phyloP scores from a whole-genome alignment of 495 filamentous ascomycete genomes.

The Amniculicola lignicola region DNA sequence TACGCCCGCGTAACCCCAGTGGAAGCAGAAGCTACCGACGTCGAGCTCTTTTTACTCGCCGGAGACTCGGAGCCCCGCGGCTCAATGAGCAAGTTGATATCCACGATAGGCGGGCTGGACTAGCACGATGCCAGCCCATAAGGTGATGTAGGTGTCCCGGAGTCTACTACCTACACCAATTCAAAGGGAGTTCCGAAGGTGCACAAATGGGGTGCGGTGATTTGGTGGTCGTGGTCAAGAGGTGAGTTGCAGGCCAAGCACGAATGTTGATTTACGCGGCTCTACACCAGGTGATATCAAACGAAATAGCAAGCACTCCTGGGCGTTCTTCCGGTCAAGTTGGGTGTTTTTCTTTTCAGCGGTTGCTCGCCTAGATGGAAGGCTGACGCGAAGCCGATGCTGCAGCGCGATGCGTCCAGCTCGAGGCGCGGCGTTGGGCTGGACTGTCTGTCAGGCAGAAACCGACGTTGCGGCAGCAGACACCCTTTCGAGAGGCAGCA shows the following conservation, averaged over 20 bases:
- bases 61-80: slow-evolving; percentile 73
- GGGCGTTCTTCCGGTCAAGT: slow-evolving; percentile 23
- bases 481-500: slow-evolving; percentile 14
- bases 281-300: no score
- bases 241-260: neutral
- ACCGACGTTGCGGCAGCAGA: slow-evolving; percentile 10
- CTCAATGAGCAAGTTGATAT: slow-evolving; percentile 82
- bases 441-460: slow-evolving; percentile 30
- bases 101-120: slow-evolving; percentile 66
- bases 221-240: slow-evolving; percentile 18
- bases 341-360: slow-evolving; percentile 6
- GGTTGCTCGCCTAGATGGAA: slow-evolving; percentile 7
- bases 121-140: slow-evolving; percentile 34
- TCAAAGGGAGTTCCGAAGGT: neutral
- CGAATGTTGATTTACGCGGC: no score
- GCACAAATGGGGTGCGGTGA: neutral
- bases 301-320: slow-evolving; percentile 10
- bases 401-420: slow-evolving; percentile 12
- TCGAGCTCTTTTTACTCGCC: slow-evolving; percentile 43
- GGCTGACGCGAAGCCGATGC: slow-evolving; percentile 16
- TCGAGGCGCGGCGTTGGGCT: slow-evolving; percentile 29
- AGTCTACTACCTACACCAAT: slow-evolving; percentile 5
- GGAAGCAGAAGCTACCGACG: slow-evolving; percentile 31
- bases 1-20: slow-evolving; percentile 31
- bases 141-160: slow-evolving; percentile 12